These are phyloP conservation scores for Rehmannia glutinosa DNA, from an alignment of 257 asterid genomes.

Conservation along the genomic window DNA sequence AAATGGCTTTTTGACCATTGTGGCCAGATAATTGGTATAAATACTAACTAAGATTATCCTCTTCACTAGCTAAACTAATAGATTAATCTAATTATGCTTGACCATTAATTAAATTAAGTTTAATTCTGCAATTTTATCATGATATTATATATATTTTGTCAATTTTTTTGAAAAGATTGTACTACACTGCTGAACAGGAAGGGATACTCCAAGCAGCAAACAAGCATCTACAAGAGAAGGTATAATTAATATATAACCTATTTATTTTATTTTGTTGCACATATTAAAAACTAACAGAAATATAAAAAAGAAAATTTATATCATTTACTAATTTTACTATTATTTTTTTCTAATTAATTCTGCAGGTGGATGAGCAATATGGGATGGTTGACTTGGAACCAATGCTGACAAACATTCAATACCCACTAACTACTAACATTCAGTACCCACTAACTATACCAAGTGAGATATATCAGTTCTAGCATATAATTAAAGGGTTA, in stretches of 20 bases:
- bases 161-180: too few species aligned
- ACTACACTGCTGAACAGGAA: slow-evolving; percentile 40
- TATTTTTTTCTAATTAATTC: background rate
- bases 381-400: slow-evolving; percentile 39
- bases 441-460: slow-evolving; percentile 47
- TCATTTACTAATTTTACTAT: too few species aligned
- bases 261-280: background rate
- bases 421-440: slow-evolving; percentile 43
- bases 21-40: too few species aligned
- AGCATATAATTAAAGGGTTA: slow-evolving; percentile 7
- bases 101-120: background rate
- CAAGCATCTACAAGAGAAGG: slow-evolving; percentile 75
- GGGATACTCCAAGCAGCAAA: slow-evolving; percentile 83
- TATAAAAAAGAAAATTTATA: background rate
- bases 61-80: too few species aligned
- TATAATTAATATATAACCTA: background rate
- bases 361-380: slow-evolving; percentile 73
- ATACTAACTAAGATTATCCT: too few species aligned
- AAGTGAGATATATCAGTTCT: slow-evolving; percentile 40
- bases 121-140: background rate
- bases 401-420: slow-evolving; percentile 37
- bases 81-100: too few species aligned
- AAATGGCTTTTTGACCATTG: too few species aligned
- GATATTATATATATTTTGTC: too few species aligned
- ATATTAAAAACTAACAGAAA: background rate